Evolutionary conservation across 768 basidiomycete species (phyloP).

Genomic region (Hirschioporus abietinus): DNA sequence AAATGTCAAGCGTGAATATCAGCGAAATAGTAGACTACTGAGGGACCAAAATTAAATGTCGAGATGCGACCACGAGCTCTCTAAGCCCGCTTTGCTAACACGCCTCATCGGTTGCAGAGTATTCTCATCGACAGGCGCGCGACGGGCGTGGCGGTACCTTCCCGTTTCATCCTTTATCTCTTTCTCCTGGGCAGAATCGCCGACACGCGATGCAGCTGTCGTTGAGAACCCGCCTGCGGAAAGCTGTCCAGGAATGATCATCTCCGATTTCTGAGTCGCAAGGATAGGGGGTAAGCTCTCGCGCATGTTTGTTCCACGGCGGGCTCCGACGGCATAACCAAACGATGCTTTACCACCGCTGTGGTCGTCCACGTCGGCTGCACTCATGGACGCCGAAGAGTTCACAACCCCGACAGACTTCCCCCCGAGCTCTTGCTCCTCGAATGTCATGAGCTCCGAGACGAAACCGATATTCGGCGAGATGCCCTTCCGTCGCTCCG

Average conservation of each 20-base stretch:
- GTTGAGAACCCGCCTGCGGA: conserved; percentile 21
- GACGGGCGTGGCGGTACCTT: conserved; percentile 80
- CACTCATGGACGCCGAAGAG: conserved; percentile 20
- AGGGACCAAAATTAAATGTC: neutral
- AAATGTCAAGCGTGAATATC: neutral
- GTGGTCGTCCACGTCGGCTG: conserved; percentile 27
- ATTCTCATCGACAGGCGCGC: conserved; percentile 82
- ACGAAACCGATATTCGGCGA: conserved; percentile 98
- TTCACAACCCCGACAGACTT: conserved; percentile 66
- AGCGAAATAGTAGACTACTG: neutral
- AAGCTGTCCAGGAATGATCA: conserved; percentile 13
- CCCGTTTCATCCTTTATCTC: conserved; percentile 85
- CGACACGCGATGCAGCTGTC: conserved; percentile 35
- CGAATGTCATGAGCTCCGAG: conserved; percentile 94
- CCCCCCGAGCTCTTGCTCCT: conserved; percentile 82
- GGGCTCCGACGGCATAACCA: conserved; percentile 34
- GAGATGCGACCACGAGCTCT: conserved; percentile 41
- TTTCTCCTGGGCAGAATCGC: conserved; percentile 74
- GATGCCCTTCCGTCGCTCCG: conserved; percentile 89
- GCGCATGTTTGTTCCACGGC: conserved; percentile 59
- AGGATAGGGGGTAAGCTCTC: conserved; percentile 70
- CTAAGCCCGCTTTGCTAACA: conserved; percentile 91
- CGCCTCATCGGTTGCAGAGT: conserved; percentile 87
- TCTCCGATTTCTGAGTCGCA: conserved; percentile 29
- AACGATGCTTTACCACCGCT: conserved; percentile 19